These are phyloP conservation scores for Botryotinia calthae DNA, from an alignment of 2,329 filamentous ascomycete genomes.

Conservation along the genomic window DNA sequence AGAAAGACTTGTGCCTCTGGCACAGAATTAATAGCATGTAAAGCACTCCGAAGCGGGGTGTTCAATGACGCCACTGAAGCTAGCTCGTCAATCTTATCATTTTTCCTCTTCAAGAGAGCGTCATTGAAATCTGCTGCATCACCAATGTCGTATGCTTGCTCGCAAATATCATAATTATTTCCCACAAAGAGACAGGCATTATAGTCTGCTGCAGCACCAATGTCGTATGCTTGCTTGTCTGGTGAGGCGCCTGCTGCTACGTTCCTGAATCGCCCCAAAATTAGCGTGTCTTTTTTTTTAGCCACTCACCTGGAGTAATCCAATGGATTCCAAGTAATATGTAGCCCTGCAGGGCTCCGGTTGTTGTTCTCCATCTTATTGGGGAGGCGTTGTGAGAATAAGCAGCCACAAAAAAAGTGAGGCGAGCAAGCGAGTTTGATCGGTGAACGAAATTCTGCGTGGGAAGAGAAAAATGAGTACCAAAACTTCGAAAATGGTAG, in stretches of 20 bases:
- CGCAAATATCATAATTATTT: neutral
- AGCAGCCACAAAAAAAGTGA: neutral
- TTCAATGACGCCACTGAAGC: rapidly evolving
- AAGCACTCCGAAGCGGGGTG: neutral
- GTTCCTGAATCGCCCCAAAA: too few relatives aligned
- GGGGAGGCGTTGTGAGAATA: neutral
- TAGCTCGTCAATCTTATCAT: neutral
- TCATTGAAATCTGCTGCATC: neutral
- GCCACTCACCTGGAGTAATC: neutral
- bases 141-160: neutral
- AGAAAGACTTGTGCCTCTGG: neutral
- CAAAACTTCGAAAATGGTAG: neutral
- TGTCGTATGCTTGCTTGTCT: neutral
- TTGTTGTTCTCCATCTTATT: neutral
- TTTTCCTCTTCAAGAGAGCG: neutral
- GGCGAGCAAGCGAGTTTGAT: neutral
- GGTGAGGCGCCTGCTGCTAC: too few relatives aligned
- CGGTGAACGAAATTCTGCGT: neutral
- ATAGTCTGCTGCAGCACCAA: neutral
- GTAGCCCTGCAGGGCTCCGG: neutral
- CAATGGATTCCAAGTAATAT: neutral
- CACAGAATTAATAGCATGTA: neutral
- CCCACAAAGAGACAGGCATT: neutral
- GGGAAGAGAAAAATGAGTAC: neutral
- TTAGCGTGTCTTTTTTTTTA: slow-evolving; percentile 5